Base-by-base conservation (phyloP, 1,284 basidiomycete species). In the Irpex sp. region DNA sequence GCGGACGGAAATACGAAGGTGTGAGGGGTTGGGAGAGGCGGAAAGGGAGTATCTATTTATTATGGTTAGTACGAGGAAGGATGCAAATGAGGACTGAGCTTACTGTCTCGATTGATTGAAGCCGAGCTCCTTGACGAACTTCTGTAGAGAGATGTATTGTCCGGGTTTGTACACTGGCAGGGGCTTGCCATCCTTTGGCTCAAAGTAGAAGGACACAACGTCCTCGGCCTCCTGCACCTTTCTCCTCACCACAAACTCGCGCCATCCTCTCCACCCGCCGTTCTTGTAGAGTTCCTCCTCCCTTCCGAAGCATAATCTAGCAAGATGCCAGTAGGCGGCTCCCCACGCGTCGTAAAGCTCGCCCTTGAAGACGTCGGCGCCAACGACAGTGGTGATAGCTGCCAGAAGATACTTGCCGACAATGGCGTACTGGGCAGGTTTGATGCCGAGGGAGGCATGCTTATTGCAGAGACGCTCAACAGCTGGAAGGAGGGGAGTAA, bases 1-100 rank as follows among this genome's bases (percentile, higher is more conserved):
- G 64, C 68, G 69, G 62, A 72, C 70, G 58, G 69, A 70, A 60
- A 72, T 71, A 4, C 71, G 69, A 66, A 70, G 70, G 64, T 70
- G 63, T 9, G 66, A 66, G 17, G 66, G 52, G 58, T 62, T 66
- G 1, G 68, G 67, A 2, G 67, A 66, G 61, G 69, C 71, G 21
- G 70, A 71, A 44, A 71, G 65, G 7, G 71, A 72, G 62, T 59
- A 59, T 36, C 64, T 62, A 57, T 44, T 9, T 4, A n/a, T 57
- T 4, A 34, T 19, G 17, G 3, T 15, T 19, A 36, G 17, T 11
- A 1, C 7, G n/a, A n/a, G 19, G 17, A n/a, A 38, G 17, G 31
- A 37, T 11, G 19, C 36, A 56, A 26, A n/a, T 49, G n/a, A 17
- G 48, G 31, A 15, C 8, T 51, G 11, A 51, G 54, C 65, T 36